phyloP scores from a whole-genome alignment of 225 moss, liverwort and hornwort genomes.

The Straminergon stramineum region DNA sequence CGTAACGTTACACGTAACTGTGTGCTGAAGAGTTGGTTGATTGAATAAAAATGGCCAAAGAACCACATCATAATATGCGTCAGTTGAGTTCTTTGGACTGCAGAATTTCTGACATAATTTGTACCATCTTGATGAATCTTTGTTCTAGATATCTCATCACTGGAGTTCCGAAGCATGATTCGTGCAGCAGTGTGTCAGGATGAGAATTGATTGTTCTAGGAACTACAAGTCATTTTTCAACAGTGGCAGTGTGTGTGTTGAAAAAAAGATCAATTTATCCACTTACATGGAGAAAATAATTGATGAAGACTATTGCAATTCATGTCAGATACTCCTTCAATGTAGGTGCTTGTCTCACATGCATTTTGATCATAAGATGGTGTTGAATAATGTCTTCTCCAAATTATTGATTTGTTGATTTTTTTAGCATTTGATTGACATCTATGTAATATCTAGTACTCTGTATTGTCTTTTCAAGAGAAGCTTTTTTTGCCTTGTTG shows the following conservation, averaged over 20 bases:
- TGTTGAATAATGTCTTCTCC: not conserved
- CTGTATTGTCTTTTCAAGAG: not conserved
- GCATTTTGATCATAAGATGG: not conserved
- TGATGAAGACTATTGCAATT: not conserved
- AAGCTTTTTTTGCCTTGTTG: not conserved
- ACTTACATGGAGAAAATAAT: no score
- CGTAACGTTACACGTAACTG: no score
- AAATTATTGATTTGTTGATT: no score
- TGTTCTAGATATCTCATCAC: not conserved
- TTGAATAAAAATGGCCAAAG: conserved; percentile 1
- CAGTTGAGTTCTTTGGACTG: not conserved
- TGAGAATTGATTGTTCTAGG: not conserved
- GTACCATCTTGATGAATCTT: not conserved
- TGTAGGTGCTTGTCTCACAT: not conserved
- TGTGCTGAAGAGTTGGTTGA: not conserved
- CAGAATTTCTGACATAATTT: not conserved
- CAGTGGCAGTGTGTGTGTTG: not conserved
- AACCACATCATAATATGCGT: not conserved
- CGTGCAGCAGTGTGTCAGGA: not conserved
- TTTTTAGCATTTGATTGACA: no score
- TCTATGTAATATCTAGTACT: not conserved
- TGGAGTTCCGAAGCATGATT: not conserved
- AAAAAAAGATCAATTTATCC: not conserved
- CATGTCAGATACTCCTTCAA: not conserved
- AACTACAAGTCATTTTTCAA: not conserved